phyloP scores from a whole-genome alignment of 345 rosid species.

The Eucalyptus regnans region DNA sequence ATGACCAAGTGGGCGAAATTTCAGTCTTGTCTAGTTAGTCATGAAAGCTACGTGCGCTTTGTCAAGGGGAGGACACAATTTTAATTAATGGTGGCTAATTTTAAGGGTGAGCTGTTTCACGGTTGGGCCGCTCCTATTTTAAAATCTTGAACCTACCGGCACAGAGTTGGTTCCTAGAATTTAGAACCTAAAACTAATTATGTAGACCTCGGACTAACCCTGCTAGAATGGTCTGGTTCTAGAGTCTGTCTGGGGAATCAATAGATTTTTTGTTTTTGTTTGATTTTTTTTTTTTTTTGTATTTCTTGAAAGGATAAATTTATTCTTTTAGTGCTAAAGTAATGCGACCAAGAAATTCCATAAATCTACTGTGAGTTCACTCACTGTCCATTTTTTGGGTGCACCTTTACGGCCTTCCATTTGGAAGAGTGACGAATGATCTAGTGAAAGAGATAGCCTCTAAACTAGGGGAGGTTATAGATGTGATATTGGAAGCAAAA shows the following conservation, averaged over 20 bases:
- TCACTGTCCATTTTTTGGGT: too few relatives aligned
- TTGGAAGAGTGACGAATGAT: too few relatives aligned
- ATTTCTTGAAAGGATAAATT: not conserved
- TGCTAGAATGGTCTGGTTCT: fast-evolving
- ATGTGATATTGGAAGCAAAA: too few relatives aligned
- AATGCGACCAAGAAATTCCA: too few relatives aligned
- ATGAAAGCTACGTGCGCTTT: not conserved
- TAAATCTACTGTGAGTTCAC: too few relatives aligned
- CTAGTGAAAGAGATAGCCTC: too few relatives aligned
- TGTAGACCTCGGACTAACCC: fast-evolving
- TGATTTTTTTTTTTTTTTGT: not conserved
- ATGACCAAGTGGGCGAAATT: not conserved
- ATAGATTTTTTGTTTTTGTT: not conserved
- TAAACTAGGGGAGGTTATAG: too few relatives aligned
- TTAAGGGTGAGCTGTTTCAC: not conserved
- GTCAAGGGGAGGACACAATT: not conserved
- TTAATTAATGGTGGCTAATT: not conserved
- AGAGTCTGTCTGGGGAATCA: not conserved
- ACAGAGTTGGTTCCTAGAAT: not conserved
- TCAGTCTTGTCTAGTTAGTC: not conserved
- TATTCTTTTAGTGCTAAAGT: not conserved
- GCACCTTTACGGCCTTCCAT: too few relatives aligned
- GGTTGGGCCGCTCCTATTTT: not conserved
- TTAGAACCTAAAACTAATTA: not conserved
- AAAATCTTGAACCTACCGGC: not conserved